These are phyloP conservation scores for Calvatia gigantea DNA, from an alignment of 768 basidiomycete species.

Conservation along the genomic window DNA sequence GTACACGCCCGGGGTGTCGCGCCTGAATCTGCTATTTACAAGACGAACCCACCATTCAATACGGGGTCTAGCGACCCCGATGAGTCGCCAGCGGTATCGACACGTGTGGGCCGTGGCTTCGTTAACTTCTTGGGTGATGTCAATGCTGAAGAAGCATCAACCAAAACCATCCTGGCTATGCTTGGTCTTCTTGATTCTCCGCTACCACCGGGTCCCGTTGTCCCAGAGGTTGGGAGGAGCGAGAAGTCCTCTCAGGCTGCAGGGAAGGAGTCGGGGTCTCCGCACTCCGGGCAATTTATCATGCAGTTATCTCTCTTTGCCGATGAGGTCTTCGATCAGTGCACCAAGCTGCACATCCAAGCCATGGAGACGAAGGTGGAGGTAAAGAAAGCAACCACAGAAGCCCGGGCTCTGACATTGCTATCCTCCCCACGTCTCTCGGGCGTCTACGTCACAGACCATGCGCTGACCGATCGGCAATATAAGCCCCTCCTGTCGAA, in stretches of 20 bases:
- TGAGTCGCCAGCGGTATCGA: constrained; percentile 30
- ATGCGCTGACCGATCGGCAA: constrained; percentile 17
- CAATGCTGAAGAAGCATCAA: constrained; percentile 33
- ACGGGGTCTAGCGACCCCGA: constrained; percentile 20
- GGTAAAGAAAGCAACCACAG: constrained; percentile 14
- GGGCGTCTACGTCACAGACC: constrained; percentile 28
- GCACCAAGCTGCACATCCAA: constrained; percentile 12
- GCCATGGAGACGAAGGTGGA: constrained; percentile 16
- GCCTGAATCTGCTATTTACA: constrained; percentile 30
- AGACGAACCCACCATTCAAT: constrained; percentile 19
- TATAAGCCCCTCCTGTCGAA: constrained; percentile 20
- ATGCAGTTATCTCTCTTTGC: constrained; percentile 15
- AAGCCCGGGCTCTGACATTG: constrained; percentile 18
- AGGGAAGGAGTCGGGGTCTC: not conserved
- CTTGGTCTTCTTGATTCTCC: constrained; percentile 27
- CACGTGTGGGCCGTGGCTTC: constrained; percentile 28
- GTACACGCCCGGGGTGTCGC: constrained; percentile 29
- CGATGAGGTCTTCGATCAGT: constrained; percentile 4
- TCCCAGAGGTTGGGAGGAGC: not conserved
- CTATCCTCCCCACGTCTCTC: constrained; percentile 22
- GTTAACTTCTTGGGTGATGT: constrained; percentile 42
- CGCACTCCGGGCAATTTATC: constrained; percentile 10
- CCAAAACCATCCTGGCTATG: constrained; percentile 34
- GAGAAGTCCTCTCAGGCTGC: not conserved
- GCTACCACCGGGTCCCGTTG: not conserved